A percentile compares a stretch with the other conserved stretches of the same genome.
phyloP scores from a whole-genome alignment of 805 yeast genomes.

The Debaryomyces tyrocola region DNA sequence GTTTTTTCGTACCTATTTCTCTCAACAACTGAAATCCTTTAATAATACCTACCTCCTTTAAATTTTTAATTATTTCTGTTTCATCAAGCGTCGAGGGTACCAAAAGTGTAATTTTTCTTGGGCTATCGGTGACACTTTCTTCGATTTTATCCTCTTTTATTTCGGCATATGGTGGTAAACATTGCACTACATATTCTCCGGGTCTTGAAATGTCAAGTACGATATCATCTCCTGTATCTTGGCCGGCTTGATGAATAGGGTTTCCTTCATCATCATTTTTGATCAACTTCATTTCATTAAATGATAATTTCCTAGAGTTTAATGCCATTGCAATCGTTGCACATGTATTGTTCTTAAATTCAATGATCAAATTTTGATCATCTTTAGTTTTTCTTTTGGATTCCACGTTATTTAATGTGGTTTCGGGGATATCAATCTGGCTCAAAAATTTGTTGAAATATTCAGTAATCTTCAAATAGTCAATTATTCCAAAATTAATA shows the following conservation, averaged over 20 bases:
- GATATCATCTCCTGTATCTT: constrained; percentile 3
- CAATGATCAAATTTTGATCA: constrained; percentile 44
- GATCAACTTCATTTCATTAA: constrained; percentile 19
- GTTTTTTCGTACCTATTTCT: constrained; percentile 49
- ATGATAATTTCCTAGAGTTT: constrained; percentile 30
- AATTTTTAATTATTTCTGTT: constrained; percentile 41
- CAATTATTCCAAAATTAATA: constrained; percentile 31
- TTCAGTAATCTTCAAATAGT: constrained; percentile 41
- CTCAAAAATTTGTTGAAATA: constrained; percentile 46
- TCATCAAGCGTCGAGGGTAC: constrained; percentile 48
- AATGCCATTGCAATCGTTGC: constrained; percentile 58
- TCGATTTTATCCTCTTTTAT: constrained; percentile 18
- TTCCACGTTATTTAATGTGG: constrained; percentile 30
- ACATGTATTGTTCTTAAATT: constrained; percentile 48
- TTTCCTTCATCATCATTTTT: constrained; percentile 13
- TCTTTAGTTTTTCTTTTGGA: constrained; percentile 36
- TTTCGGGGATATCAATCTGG: constrained; percentile 43
- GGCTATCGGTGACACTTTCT: constrained; percentile 39
- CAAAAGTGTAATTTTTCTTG: constrained; percentile 46
- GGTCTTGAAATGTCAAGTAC: constrained; percentile 23
- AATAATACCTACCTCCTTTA: constrained; percentile 43
- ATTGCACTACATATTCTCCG: constrained; percentile 35
- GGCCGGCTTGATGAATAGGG: constrained; percentile 8
- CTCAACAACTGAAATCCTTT: constrained; percentile 42
- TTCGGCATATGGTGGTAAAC: constrained; percentile 15